phyloP scores from a whole-genome alignment of 1,139 yeast genomes.

The Hansenula anomala region DNA sequence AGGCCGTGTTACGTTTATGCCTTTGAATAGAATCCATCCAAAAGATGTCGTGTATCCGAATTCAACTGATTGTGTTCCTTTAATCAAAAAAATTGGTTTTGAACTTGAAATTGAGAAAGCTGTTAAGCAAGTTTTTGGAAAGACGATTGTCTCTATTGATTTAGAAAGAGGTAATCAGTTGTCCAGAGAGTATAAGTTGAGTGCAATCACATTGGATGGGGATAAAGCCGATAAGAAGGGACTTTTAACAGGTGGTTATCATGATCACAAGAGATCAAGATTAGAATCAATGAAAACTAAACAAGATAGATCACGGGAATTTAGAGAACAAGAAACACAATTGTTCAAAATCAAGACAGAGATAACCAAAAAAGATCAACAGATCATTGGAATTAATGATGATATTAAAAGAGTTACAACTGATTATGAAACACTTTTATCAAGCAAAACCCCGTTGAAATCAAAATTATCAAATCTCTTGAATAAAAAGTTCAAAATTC shows the following conservation, averaged over 20 bases:
- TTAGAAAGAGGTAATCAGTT: slow-evolving; percentile 66
- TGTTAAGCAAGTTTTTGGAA: slow-evolving; percentile 75
- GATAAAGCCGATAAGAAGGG: slow-evolving; percentile 85
- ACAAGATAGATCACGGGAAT: slow-evolving; percentile 45
- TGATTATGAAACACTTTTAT: slow-evolving; percentile 34
- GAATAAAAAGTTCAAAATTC: slow-evolving; percentile 36
- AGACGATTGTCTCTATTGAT: slow-evolving; percentile 70
- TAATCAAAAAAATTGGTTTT: slow-evolving; percentile 65
- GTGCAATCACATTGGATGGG: slow-evolving; percentile 87
- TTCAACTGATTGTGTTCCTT: slow-evolving; percentile 54
- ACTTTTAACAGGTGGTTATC: slow-evolving; percentile 84
- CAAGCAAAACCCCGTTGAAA: slow-evolving; percentile 41
- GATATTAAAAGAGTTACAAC: slow-evolving; percentile 41
- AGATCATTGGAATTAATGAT: slow-evolving; percentile 41
- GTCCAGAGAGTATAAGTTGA: slow-evolving; percentile 57
- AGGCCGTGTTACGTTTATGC: slow-evolving; percentile 90
- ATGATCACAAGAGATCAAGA: slow-evolving; percentile 64
- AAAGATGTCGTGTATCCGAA: slow-evolving; percentile 46
- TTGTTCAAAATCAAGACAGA: slow-evolving; percentile 32
- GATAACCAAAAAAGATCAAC: slow-evolving; percentile 36
- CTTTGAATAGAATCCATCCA: slow-evolving; percentile 65
- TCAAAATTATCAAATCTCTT: slow-evolving; percentile 37
- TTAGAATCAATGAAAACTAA: slow-evolving; percentile 63
- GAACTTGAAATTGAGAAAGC: slow-evolving; percentile 55
- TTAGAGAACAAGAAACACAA: slow-evolving; percentile 34